These are phyloP conservation scores for Spathaspora arborariae DNA, from an alignment of 805 yeast genomes.

Conservation along the genomic window DNA sequence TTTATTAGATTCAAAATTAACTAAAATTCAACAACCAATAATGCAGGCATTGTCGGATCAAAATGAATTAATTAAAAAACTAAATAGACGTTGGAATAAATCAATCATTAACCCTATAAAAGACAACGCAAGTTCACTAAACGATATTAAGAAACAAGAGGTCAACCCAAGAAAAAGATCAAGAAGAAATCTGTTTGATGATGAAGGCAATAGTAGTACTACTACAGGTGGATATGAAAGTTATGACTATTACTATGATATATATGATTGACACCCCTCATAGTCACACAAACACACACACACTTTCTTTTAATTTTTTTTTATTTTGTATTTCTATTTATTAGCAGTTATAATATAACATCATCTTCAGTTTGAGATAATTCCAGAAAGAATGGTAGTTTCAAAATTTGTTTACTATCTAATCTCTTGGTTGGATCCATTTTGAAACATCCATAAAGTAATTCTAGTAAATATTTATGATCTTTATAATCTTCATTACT, in stretches of 20 bases:
- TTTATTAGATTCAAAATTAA: constrained; percentile 7
- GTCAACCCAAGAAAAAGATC: constrained; percentile 13
- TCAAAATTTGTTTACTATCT: constrained; percentile 54
- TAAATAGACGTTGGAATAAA: constrained; percentile 41
- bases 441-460: constrained; percentile 54
- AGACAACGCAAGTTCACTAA: neutral
- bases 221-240: constrained; percentile 4
- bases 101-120: constrained; percentile 10
- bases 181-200: constrained; percentile 14
- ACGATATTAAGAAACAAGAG: neutral
- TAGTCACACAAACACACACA: too few relatives aligned
- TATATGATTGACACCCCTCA: constrained; percentile 5
- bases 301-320: too few relatives aligned
- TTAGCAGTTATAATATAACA: constrained; percentile 13
- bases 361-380: constrained; percentile 23
- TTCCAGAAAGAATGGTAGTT: constrained; percentile 57
- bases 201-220: constrained; percentile 8
- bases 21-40: constrained; percentile 6
- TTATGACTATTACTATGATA: constrained; percentile 7
- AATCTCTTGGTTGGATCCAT: constrained; percentile 56
- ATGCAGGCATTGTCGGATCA: constrained; percentile 23
- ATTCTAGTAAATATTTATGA: constrained; percentile 47
- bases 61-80: constrained; percentile 28
- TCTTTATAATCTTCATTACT: constrained; percentile 30
- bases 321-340: too few relatives aligned